Base-by-base conservation (phyloP, 2,329 filamentous ascomycete genomes). In the Ophiostoma montium region DNA sequence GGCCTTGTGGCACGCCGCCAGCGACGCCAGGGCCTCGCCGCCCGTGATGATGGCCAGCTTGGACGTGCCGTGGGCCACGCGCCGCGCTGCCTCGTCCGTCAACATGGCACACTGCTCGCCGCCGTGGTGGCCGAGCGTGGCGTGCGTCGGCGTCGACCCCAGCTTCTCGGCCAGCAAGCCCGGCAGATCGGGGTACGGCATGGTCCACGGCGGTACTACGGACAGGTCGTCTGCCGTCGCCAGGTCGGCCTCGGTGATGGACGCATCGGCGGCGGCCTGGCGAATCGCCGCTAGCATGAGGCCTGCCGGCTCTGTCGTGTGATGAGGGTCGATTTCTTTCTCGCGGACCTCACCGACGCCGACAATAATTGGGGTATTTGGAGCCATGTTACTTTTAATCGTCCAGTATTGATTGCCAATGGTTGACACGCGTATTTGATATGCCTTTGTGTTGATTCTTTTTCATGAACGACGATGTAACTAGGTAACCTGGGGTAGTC, bases 311-410 rank as follows among this genome's bases (percentile, higher is more conserved):
- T 53, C 51, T 6, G 35, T 51, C 13, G 42, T 35, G 23, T 49
- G 31, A 5, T 35, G n/a, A 1, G 23, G 9, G 19, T 51, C 38
- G n/a, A 51, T 35, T 2, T 49, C 19, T 32, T 47, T 49, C n/a
- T 51, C 43, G n/a, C 49, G 42, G 18, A 53, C 31, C 33, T 53
- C 49, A 42, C 52, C 52, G 5, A 53, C 44, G 33, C 51, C 52
- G 16, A 53, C 35, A 16, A 53, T 23, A 13, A 53, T 51, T 23
- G 49, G 49, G 3, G 52, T 53, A 21, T 46, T 44, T 32, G 46
- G 31, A 21, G 43, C 41, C 41, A 43, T 43, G n/a, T n/a, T n/a
- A n/a, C n/a, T n/a, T n/a, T n/a, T n/a, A n/a, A n/a, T n/a, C n/a
- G n/a, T n/a, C n/a, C n/a, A n/a, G n/a, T n/a, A n/a, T n/a, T n/a